phyloP scores from a whole-genome alignment of 306 rosid species.

The Fragaria nilgerrensis region DNA sequence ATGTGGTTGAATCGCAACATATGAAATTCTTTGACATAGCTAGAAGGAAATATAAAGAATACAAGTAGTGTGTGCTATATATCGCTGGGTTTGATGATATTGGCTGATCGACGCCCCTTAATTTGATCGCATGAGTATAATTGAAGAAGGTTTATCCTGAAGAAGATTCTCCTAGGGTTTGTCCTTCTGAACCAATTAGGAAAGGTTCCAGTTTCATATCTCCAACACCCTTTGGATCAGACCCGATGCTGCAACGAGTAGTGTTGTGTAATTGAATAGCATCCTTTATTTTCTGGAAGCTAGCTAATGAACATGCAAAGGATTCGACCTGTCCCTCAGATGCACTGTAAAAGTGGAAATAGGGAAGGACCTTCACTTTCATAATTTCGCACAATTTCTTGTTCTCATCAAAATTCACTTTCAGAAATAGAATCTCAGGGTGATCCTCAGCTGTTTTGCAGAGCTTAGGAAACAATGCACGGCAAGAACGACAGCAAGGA shows the following conservation, averaged over 20 bases:
- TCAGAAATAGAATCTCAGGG: conserved; percentile 80
- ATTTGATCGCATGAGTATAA: neutral
- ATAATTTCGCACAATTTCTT: conserved; percentile 93
- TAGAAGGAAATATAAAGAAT: conserved; percentile 38
- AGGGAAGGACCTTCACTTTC: conserved; percentile 96
- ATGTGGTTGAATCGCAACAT: no score
- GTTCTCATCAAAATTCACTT: conserved; percentile 95
- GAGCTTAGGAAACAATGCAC: conserved; percentile 95
- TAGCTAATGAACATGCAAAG: conserved; percentile 93
- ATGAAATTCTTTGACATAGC: conserved; percentile 21
- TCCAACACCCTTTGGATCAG: conserved; percentile 52
- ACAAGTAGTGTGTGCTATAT: conserved; percentile 25
- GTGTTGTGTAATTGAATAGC: conserved; percentile 85
- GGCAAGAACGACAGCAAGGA: conserved; percentile 98
- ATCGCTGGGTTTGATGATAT: conserved; percentile 20
- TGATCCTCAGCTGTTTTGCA: conserved; percentile 93
- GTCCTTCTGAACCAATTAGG: conserved; percentile 51
- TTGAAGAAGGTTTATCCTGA: conserved; percentile 26
- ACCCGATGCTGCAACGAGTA: conserved; percentile 94
- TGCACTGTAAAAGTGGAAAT: conserved; percentile 93
- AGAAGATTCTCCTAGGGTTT: conserved; percentile 45
- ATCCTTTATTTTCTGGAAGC: conserved; percentile 95
- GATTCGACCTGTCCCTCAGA: conserved; percentile 90
- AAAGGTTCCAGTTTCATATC: conserved; percentile 52
- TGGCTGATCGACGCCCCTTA: neutral